Conservation (phyloP, 2,329 filamentous ascomycete species). For the Beauveria pseudobassiana region DNA sequence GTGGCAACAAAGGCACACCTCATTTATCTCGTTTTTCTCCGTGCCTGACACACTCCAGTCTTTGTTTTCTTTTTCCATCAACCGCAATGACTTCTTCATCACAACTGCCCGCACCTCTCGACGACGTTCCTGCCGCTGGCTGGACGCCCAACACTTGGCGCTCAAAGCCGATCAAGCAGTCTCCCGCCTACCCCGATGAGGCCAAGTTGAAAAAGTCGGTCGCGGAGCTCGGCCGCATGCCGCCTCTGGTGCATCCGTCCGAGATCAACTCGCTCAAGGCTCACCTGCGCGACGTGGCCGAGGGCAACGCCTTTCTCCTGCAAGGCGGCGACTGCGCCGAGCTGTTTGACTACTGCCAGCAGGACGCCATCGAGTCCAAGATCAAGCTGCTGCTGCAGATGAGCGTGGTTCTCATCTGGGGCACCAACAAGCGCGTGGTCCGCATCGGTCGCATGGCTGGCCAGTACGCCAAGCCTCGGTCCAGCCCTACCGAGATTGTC, state of each 20-base stretch:
- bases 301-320: constrained; percentile 85
- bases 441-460: constrained; percentile 94
- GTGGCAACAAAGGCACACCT: too few relatives aligned
- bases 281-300: constrained; percentile 75
- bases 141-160: constrained; percentile 66
- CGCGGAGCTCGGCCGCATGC: constrained; percentile 58
- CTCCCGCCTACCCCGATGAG: constrained; percentile 60
- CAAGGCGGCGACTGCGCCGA: constrained; percentile 97
- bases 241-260: constrained; percentile 69
- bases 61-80: too few relatives aligned
- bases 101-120: not conserved
- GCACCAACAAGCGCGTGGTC: constrained; percentile 71
- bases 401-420: constrained; percentile 93
- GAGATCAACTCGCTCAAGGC: constrained; percentile 77
- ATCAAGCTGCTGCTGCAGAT: constrained; percentile 96
- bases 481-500: constrained; percentile 75
- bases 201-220: constrained; percentile 52
- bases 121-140: not conserved
- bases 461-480: constrained; percentile 94
- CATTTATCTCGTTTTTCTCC: too few relatives aligned
- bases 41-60: not conserved
- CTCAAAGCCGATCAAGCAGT: constrained; percentile 71
- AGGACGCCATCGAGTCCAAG: constrained; percentile 85
- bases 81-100: not conserved
- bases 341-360: constrained; percentile 92